These are phyloP conservation scores for Blastobotrys americana DNA, from an alignment of 805 yeast genomes.

Conservation along the genomic window DNA sequence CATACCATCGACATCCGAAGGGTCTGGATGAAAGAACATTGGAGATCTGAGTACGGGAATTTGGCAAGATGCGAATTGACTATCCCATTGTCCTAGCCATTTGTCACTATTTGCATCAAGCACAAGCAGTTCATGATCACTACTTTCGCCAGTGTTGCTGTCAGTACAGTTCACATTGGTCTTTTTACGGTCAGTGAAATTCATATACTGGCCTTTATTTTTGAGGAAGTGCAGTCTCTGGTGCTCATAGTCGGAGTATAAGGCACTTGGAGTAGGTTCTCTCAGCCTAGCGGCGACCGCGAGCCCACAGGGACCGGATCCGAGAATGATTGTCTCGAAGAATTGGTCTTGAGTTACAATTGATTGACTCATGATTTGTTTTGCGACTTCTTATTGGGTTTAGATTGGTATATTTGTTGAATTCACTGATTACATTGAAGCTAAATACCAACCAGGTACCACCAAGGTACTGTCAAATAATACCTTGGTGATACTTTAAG, in stretches of 20 bases:
- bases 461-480: no score
- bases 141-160: conserved; percentile 32
- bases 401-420: no score
- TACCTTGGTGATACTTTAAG: no score
- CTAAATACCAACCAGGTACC: no score
- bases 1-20: conserved; percentile 39
- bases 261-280: conserved; percentile 38
- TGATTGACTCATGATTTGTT: no score
- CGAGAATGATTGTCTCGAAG: conserved; percentile 29
- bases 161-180: conserved; percentile 2
- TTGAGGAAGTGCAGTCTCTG: conserved; percentile 41
- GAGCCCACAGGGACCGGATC: conserved; percentile 42
- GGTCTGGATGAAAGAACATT: conserved; percentile 44
- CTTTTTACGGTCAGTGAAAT: conserved; percentile 13
- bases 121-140: not conserved
- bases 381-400: no score
- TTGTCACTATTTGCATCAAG: conserved; percentile 31
- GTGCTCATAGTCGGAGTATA: conserved; percentile 42
- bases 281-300: conserved; percentile 38
- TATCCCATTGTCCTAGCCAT: conserved; percentile 40
- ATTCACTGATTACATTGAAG: no score
- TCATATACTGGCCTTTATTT: conserved; percentile 20
- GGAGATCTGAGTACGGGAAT: conserved; percentile 41
- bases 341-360: not conserved
- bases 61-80: conserved; percentile 37